Evolutionary conservation across 257 asterid genomes (phyloP).

Genomic region (Misopates orontium): DNA sequence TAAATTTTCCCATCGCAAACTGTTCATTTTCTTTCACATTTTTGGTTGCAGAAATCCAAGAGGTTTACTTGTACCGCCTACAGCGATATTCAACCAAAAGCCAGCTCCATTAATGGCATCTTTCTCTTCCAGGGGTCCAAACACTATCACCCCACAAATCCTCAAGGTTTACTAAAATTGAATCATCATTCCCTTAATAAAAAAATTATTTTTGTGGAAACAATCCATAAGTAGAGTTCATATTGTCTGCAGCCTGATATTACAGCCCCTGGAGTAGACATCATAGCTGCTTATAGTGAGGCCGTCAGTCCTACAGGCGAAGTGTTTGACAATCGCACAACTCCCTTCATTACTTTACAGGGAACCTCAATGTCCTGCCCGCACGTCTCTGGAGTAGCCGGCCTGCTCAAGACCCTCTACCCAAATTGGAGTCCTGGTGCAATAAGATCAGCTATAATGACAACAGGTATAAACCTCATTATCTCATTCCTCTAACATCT

Average conservation of each 20-base stretch:
- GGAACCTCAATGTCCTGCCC: conserved; percentile 84
- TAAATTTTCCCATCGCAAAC: not conserved
- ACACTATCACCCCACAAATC: conserved; percentile 44
- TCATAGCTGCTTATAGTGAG: conserved; percentile 55
- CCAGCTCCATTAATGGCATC: conserved; percentile 66
- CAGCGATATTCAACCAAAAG: conserved; percentile 13
- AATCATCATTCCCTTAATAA: not conserved
- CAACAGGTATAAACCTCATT: conserved; percentile 34
- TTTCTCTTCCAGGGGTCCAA: conserved; percentile 84
- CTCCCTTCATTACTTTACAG: conserved; percentile 28
- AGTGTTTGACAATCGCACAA: conserved; percentile 31
- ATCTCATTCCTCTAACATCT: not conserved
- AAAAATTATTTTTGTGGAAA: too few relatives aligned
- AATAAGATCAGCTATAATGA: conserved; percentile 60
- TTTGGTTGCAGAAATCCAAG: conserved; percentile 38
- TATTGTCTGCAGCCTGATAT: conserved; percentile 57
- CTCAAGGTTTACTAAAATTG: conserved; percentile 54
- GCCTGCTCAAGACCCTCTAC: conserved; percentile 49
- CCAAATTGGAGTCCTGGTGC: conserved; percentile 75
- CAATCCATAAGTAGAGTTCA: not conserved
- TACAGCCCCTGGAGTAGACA: conserved; percentile 66
- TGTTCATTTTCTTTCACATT: not conserved
- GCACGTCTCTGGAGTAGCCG: conserved; percentile 63
- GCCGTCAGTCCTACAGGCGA: conserved; percentile 27
- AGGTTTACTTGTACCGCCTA: conserved; percentile 46